Conservation (phyloP, 257 asterid species). For the Solanum chilense region DNA sequence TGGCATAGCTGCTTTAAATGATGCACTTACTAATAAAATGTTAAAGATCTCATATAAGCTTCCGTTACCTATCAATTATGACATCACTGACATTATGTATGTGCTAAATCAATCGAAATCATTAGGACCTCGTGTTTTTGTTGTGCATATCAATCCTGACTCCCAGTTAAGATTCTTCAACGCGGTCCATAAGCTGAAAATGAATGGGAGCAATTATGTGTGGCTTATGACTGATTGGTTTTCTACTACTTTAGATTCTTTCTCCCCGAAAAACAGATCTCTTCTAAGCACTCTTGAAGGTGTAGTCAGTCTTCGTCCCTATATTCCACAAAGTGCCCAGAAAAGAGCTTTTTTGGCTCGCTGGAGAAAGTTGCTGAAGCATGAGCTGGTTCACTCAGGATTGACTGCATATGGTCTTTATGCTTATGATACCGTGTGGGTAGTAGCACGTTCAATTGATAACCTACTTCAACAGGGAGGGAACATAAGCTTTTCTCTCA, state of each 20-base stretch:
- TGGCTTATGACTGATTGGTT: slow-evolving; percentile 94
- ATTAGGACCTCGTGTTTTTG: slow-evolving; percentile 58
- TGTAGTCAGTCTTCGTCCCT: slow-evolving; percentile 16
- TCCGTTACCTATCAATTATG: slow-evolving; percentile 32
- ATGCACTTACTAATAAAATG: slow-evolving; percentile 47
- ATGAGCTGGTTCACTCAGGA: background rate
- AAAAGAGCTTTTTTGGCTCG: slow-evolving; percentile 7
- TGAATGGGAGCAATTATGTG: slow-evolving; percentile 61
- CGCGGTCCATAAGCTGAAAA: slow-evolving; percentile 48
- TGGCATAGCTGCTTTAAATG: slow-evolving; percentile 55
- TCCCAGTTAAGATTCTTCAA: slow-evolving; percentile 31
- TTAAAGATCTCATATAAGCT: slow-evolving; percentile 48
- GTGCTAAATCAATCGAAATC: slow-evolving; percentile 47
- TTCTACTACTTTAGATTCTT: slow-evolving; percentile 48
- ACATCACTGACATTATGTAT: slow-evolving; percentile 33
- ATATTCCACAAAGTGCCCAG: slow-evolving; percentile 6
- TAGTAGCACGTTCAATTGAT: slow-evolving; percentile 13
- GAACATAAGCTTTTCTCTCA: slow-evolving; percentile 10
- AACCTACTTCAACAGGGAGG: background rate
- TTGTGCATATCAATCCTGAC: slow-evolving; percentile 50
- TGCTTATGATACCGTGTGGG: slow-evolving; percentile 29
- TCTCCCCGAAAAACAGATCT: slow-evolving; percentile 11
- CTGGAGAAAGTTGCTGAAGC: slow-evolving; percentile 13
- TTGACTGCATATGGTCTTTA: slow-evolving; percentile 20
- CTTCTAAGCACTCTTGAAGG: slow-evolving; percentile 8